These are phyloP conservation scores for Schwanniomyces occidentalis DNA, from an alignment of 805 yeast species.

Conservation along the genomic window DNA sequence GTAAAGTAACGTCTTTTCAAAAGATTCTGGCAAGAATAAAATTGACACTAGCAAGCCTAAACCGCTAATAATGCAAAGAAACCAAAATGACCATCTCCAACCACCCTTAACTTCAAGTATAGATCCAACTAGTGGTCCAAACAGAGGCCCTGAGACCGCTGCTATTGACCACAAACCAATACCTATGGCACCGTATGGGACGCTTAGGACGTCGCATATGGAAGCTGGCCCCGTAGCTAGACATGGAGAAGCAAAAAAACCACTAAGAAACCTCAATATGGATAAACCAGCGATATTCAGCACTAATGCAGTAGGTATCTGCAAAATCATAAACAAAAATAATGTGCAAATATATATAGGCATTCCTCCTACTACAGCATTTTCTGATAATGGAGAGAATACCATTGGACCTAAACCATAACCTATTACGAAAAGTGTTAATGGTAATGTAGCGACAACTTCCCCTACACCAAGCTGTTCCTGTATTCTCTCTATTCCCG, in stretches of 20 bases:
- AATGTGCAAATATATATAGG: constrained; percentile 44
- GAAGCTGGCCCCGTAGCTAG: constrained; percentile 56
- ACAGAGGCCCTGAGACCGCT: constrained; percentile 39
- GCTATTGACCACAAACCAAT: constrained; percentile 51
- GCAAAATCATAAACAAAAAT: constrained; percentile 45
- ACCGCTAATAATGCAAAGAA: constrained; percentile 36
- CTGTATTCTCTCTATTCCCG: constrained; percentile 45
- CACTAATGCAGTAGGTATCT: constrained; percentile 51
- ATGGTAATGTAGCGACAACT: constrained; percentile 45
- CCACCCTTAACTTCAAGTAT: constrained; percentile 36
- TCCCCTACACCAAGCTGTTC: constrained; percentile 43
- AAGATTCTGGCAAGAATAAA: constrained; percentile 52
- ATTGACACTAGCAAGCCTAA: constrained; percentile 20
- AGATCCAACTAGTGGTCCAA: constrained; percentile 56
- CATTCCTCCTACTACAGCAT: constrained; percentile 49
- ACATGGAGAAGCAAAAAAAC: constrained; percentile 52
- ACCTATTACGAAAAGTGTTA: constrained; percentile 55
- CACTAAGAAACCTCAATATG: constrained; percentile 49
- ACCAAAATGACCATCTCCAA: constrained; percentile 62
- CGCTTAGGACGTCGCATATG: constrained; percentile 44
- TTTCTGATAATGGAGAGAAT: constrained; percentile 55
- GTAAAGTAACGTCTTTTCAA: constrained; percentile 42
- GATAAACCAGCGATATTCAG: constrained; percentile 48
- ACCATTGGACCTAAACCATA: constrained; percentile 58
- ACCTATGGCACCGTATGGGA: constrained; percentile 40